Evolutionary conservation across 306 rosid genomes (phyloP), one percentile per base, ranked within the genome.

Genomic region (Quercus cerris): DNA sequence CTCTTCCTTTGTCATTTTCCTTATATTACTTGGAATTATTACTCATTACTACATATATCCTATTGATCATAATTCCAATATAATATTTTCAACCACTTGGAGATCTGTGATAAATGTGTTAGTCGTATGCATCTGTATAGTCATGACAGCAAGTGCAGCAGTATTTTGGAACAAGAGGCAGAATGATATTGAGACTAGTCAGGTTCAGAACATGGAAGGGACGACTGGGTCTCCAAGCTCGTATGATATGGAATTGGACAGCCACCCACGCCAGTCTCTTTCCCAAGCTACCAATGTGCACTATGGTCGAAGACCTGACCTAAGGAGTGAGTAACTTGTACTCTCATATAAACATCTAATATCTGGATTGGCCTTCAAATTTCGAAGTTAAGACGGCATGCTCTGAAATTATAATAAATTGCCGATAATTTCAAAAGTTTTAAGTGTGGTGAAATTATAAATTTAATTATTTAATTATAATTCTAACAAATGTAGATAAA

Each of bases 291-390:
- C 83, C 66, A 83, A 67, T 19, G 87, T 91, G 73, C 94, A 89
- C 80, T 93, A 84, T 78, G 94, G 91, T 41, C 56, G 28, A 84
- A 87, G 94, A 81, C 97, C 97, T 23, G 82, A 93, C 55, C 85
- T 93, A 10, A 81, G 56, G 80, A 87, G 97, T 91, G 81, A 85
- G 94, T 79, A 9, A 19, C 51, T 1, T 3, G 17, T 30, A 13
- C 18, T 49, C 5, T 49, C 6, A 59, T 20, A n/a, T 1, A 10
- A 59, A 59, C 66, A 20, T 57, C n/a, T 22, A 20, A 57, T 20
- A 8, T 57, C 13, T 20, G 3, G 4, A 57, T 61, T 0, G 33
- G 13, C 46, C 12, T 41, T 41, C 46, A 41, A 41, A 41, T 41
- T 41, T 41, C 1, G 3, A 41, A 41, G 46, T 41, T 41, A 41